Evolutionary conservation across 768 basidiomycete genomes (phyloP).

Genomic region (Boletus rufocinnamomeus): DNA sequence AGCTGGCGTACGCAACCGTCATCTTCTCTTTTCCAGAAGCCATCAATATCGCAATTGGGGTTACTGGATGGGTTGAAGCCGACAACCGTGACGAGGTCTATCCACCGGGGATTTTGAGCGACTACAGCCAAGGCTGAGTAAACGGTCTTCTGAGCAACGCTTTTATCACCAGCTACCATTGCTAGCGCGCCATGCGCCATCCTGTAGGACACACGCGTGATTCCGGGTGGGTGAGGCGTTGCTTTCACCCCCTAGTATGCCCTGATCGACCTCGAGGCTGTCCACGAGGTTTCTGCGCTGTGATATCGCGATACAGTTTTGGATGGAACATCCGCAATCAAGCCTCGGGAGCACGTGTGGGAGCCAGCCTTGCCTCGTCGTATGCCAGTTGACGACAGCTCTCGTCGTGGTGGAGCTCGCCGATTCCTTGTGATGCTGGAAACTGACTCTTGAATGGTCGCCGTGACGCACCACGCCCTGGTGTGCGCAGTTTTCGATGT

Average conservation of each 20-base stretch:
- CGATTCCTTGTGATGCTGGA: neutral
- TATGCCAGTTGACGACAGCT: neutral
- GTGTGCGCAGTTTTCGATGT: neutral
- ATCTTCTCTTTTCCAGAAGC: slow-evolving; percentile 6
- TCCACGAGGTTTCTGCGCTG: slow-evolving; percentile 15
- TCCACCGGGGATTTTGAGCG: neutral
- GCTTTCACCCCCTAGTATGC: neutral
- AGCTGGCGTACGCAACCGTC: slow-evolving; percentile 24
- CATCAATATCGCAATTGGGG: slow-evolving; percentile 9
- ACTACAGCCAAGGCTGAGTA: neutral
- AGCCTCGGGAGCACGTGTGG: neutral
- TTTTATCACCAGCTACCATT: slow-evolving; percentile 4
- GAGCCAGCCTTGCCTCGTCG: neutral
- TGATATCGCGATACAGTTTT: neutral
- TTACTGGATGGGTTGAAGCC: neutral
- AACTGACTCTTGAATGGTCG: neutral
- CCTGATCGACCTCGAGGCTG: slow-evolving; percentile 13
- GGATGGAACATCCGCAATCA: neutral
- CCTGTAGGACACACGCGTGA: neutral
- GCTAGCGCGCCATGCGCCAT: neutral
- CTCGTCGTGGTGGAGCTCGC: neutral
- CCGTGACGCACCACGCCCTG: neutral
- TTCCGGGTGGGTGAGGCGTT: slow-evolving; percentile 3
- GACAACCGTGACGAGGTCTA: neutral
- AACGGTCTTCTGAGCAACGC: neutral